A percentile compares a stretch with the other conserved stretches of the same genome.
Conservation (phyloP, 768 basidiomycete genomes). For the Pleurotus tuoliensis region DNA sequence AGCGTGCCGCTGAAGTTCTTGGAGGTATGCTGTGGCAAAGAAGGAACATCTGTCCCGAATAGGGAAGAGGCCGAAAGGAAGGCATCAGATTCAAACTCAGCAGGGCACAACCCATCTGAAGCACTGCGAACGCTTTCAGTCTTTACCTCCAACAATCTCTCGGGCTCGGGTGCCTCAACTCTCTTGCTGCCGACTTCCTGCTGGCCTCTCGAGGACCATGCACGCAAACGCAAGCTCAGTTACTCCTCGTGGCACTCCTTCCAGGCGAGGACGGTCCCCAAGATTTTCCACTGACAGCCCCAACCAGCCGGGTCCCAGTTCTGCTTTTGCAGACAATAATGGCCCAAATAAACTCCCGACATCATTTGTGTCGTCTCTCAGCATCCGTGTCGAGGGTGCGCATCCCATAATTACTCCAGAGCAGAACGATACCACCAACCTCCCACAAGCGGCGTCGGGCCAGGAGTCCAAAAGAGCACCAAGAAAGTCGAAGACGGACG, state of each 20-base stretch:
- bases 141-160: slow-evolving; percentile 6
- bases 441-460: slow-evolving; percentile 29
- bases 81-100: slow-evolving; percentile 7
- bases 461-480: slow-evolving; percentile 65
- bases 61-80: slow-evolving; percentile 2
- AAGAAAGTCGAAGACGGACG: slow-evolving; percentile 88
- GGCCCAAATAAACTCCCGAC: slow-evolving; percentile 42
- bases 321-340: slow-evolving; percentile 40
- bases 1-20: slow-evolving; percentile 8
- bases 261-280: slow-evolving; percentile 62
- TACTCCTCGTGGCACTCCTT: slow-evolving; percentile 54
- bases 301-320: slow-evolving; percentile 42
- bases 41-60: slow-evolving; percentile 3
- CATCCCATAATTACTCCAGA: slow-evolving; percentile 51
- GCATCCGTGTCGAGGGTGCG: slow-evolving; percentile 76
- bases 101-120: slow-evolving; percentile 6
- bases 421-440: slow-evolving; percentile 29
- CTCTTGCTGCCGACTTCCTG: slow-evolving; percentile 2
- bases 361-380: slow-evolving; percentile 63
- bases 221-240: slow-evolving; percentile 5
- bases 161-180: background rate
- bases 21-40: slow-evolving; percentile 10
- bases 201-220: background rate
- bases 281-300: slow-evolving; percentile 45
- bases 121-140: slow-evolving; percentile 3